Percentiles rank a stretch among this genome's conserved stretches.
phyloP scores from a whole-genome alignment of 2,329 filamentous ascomycete genomes.

The Akanthomyces dipterigenus region DNA sequence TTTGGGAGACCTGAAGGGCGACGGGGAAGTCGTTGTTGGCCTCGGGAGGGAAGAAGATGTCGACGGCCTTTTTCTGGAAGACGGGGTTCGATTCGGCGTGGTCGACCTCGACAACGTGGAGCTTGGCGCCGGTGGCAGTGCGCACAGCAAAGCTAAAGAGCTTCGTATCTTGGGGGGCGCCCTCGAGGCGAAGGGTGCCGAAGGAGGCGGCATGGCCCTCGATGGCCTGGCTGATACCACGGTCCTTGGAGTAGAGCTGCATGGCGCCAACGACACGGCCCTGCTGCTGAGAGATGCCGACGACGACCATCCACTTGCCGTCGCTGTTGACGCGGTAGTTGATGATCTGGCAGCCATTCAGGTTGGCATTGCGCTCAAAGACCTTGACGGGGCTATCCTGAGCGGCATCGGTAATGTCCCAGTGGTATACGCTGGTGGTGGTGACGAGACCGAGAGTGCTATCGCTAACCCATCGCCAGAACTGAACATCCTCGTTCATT shows the following conservation, averaged over 20 bases:
- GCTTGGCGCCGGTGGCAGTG: conserved; percentile 81
- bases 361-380: conserved; percentile 89
- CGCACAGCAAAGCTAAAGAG: conserved; percentile 96
- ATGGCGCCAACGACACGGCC: conserved; percentile 92
- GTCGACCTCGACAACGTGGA: conserved; percentile 97
- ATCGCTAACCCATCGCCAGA: conserved; percentile 99
- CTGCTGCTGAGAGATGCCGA: conserved; percentile 90
- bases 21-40: conserved; percentile 97
- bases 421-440: conserved; percentile 87
- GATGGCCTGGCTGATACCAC: conserved; percentile 95
- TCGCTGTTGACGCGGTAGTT: conserved; percentile 96
- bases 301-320: conserved; percentile 96
- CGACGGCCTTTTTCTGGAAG: conserved; percentile 93
- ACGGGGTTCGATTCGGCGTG: conserved; percentile 81
- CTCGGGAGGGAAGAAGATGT: conserved; percentile 95
- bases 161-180: conserved; percentile 83
- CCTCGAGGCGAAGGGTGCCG: conserved; percentile 80
- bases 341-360: conserved; percentile 94
- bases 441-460: conserved; percentile 84
- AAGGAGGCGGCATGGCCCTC: conserved; percentile 96
- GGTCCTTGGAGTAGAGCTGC: conserved; percentile 94
- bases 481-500: conserved; percentile 95
- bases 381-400: conserved; percentile 79
- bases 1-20: conserved; percentile 92
- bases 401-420: conserved; percentile 86